Base-by-base conservation (phyloP, 2,329 filamentous ascomycete species). In the Aaosphaeria arxii region DNA sequence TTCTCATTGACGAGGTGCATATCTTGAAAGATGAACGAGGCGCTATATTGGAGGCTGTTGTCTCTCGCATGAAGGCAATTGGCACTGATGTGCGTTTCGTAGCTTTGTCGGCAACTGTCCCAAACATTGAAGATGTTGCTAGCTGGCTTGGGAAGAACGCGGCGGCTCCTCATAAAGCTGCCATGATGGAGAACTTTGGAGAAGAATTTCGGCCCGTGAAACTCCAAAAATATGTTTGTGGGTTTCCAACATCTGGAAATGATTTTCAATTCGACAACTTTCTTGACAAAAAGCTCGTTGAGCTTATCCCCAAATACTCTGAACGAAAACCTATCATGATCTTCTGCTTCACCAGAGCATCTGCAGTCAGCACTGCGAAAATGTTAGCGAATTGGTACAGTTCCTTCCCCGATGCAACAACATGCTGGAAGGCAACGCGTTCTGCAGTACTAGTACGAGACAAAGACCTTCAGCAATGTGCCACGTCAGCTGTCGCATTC, bases 1-100 rank as follows among this genome's bases (percentile, higher is more conserved):
- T 94, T 52, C 77, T 95, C 17, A 91, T 95, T 47, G 89, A 95
- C 57, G 89, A 95, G 62, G 88, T 95, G 0, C 89, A 95, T 56
- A 90, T 94, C 33, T 76, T 95, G 45, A 92, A 90, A 59, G 89
- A 94, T 58, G 72, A 78, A 4, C 83, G 89, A 28, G 89, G 89
- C 11, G 88, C 89, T 9, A 91, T 87, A 0, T 76, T 95, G 1
- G 89, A 95, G 64, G 87, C 87, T 4, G 86, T 95, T 2, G 87
- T 95, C 0, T 92, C 89, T 11, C 84, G 89, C 6, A 95, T 94
- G 89, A 94, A 94, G 67, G 86, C 86, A 0, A 83, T 89, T 41
- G 85, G 85, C 9, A 83, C 84, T 1, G 80, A 86, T 61, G 83
- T 94, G 11, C 83, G 89, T 11, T 94, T 95, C 57, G 74, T 95